These are phyloP conservation scores for Verbena officinalis DNA, from an alignment of 257 asterid genomes.

Conservation along the genomic window DNA sequence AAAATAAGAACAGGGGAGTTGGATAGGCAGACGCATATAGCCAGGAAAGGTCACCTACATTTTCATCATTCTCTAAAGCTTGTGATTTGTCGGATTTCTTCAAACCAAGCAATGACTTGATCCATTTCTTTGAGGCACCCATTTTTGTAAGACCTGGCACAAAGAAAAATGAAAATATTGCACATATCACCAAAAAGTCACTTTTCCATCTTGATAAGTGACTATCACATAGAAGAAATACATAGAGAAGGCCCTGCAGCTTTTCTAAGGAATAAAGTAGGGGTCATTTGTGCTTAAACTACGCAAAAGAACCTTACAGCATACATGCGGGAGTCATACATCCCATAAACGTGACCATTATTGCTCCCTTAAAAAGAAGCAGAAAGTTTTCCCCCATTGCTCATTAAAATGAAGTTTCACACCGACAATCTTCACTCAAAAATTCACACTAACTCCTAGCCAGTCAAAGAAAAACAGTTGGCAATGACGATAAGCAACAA, in stretches of 20 bases:
- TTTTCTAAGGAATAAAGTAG: background rate
- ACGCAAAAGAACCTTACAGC: slow-evolving; percentile 18
- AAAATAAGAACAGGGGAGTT: background rate
- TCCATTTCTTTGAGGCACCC: slow-evolving; percentile 96
- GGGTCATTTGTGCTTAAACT: slow-evolving; percentile 15
- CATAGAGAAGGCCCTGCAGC: background rate
- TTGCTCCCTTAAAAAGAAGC: slow-evolving; percentile 15
- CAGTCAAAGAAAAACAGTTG: background rate
- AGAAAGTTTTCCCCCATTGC: background rate
- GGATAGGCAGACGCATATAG: slow-evolving; percentile 3
- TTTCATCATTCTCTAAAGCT: slow-evolving; percentile 61
- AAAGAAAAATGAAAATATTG: slow-evolving; percentile 23
- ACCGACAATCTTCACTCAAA: slow-evolving; percentile 2
- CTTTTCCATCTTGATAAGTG: slow-evolving; percentile 8
- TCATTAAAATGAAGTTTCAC: slow-evolving; percentile 14
- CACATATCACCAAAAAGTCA: background rate
- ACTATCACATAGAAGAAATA: slow-evolving; percentile 9
- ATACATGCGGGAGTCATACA: background rate
- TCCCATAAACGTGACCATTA: slow-evolving; percentile 9
- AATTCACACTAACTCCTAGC: slow-evolving; percentile 4
- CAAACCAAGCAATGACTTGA: slow-evolving; percentile 75
- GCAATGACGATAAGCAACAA: background rate
- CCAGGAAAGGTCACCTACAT: slow-evolving; percentile 50
- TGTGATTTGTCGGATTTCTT: slow-evolving; percentile 77
- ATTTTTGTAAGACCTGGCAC: slow-evolving; percentile 58